Evolutionary conservation across 1,284 basidiomycete species (phyloP), one percentile per base, ranked within the genome.

Genomic region (Ganoderma meredithae): DNA sequence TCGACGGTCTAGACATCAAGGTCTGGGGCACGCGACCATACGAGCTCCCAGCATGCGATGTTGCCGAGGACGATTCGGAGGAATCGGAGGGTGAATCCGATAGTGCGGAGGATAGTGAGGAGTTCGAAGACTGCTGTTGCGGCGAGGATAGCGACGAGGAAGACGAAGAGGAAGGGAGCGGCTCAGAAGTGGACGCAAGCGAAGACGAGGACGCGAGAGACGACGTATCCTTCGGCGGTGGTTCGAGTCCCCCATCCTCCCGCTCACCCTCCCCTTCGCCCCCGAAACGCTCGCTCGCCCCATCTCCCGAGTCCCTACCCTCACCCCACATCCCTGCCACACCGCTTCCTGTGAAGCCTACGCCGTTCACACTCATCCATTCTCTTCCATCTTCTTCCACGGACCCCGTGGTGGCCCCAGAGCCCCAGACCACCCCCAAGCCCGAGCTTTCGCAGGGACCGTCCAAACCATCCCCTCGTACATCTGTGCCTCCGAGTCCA

Each of bases 1-100:
- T 93, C 2, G 86, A 92, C 72, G 88, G 89, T 0, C 75, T 93
- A 15, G 86, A 91, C 64, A 81, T 83, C 6, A 87, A 83, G 66
- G 74, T 86, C 6, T 90, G 88, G 87, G 89, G 86, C 0, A 73
- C 78, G 39, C 76, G 83, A 53, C 80, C 83, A 49, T 81, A 82
- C 60, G 60, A 59, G 1, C 40, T 63, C 13, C 70, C 65, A 47
- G 72, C 69, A 2, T 40, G 33, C 6, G 77, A 75, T 36, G 72
- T 69, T 19, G 65, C 64, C 12, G 70, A 70, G 1, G 68, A 69
- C 8, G 61, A 68, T 12, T 31, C 52, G 8, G 75, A 74, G 59
- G 69, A 68, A 33, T 31, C 52, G 8, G 75, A 74, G 59, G 69
- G 68, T 31, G 75, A 74, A 31, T 39, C 59, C 10, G 70, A 69